Evolutionary conservation across 176 grass and related monocot genomes (phyloP).

Genomic region (Ampelocalamus luodianensis): DNA sequence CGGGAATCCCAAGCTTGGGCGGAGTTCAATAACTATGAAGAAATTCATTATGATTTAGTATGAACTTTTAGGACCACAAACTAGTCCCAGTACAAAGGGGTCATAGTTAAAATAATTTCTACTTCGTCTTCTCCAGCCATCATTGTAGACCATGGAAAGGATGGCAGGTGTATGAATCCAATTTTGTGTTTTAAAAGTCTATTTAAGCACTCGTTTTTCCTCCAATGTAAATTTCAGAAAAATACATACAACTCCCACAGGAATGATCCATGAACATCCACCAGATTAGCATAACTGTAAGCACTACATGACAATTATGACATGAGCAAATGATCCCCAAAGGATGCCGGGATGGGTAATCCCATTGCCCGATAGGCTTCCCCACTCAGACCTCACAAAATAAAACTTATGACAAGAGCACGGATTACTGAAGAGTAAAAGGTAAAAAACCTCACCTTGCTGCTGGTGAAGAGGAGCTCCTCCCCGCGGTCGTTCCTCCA

Average conservation of each 20-base stretch:
- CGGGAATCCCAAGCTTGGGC: background rate
- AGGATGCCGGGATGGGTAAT: background rate
- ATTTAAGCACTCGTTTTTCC: background rate
- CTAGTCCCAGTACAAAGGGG: background rate
- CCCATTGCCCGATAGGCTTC: background rate
- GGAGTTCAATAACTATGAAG: background rate
- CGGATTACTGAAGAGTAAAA: background rate
- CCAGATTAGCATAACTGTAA: background rate
- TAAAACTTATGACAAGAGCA: background rate
- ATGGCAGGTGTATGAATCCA: background rate
- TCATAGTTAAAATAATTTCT: background rate
- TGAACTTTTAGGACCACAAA: slow-evolving; percentile 24
- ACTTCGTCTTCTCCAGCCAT: background rate
- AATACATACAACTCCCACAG: background rate
- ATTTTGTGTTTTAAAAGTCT: background rate
- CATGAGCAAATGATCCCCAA: background rate
- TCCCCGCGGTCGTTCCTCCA: slow-evolving; percentile 93
- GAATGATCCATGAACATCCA: slow-evolving; percentile 10
- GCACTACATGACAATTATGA: background rate
- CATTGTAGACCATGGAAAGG: background rate
- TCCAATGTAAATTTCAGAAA: slow-evolving; percentile 11
- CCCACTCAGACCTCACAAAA: background rate
- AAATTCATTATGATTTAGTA: background rate
- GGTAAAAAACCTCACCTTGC: slow-evolving; percentile 57
- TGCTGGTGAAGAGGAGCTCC: slow-evolving; percentile 96